These are phyloP conservation scores for Stephania yunnanensis DNA, from an alignment of 164 flowering plant species.

Conservation along the genomic window DNA sequence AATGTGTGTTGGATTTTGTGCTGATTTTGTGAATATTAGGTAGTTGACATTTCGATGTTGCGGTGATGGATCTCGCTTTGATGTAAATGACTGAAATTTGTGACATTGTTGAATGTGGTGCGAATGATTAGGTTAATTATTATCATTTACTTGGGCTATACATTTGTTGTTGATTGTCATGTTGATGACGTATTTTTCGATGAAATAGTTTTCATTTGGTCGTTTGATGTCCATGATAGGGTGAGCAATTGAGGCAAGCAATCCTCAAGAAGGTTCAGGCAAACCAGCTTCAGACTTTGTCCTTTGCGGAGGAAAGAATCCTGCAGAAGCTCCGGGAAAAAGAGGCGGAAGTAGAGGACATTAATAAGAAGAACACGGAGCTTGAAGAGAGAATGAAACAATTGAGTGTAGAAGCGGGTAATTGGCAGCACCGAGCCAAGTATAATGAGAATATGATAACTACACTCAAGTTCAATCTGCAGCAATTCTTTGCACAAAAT, in stretches of 20 bases:
- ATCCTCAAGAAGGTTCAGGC: constrained; percentile 63
- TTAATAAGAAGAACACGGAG: constrained; percentile 61
- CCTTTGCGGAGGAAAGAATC: constrained; percentile 49
- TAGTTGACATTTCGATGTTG: neutral
- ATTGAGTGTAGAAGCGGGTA: constrained; percentile 47
- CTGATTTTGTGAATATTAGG: constrained; percentile 1
- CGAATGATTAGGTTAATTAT: too few species aligned
- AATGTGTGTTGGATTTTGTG: neutral
- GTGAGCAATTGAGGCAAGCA: constrained; percentile 58
- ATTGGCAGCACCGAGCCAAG: constrained; percentile 75
- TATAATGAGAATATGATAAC: constrained; percentile 61
- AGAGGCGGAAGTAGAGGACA: constrained; percentile 57
- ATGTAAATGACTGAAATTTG: too few species aligned
- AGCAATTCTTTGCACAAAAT: constrained; percentile 58
- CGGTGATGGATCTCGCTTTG: neutral
- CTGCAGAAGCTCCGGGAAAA: constrained; percentile 63
- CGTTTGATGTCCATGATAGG: constrained; percentile 28
- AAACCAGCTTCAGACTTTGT: constrained; percentile 51
- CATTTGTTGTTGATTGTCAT: too few species aligned
- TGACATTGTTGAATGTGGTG: too few species aligned
- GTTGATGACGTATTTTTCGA: too few species aligned
- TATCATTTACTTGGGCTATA: too few species aligned
- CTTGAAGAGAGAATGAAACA: constrained; percentile 61
- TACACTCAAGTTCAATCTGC: constrained; percentile 58
- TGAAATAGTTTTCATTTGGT: neutral